Base-by-base conservation (phyloP, 2,329 filamentous ascomycete genomes). In the Chaetomiaceae sp. region DNA sequence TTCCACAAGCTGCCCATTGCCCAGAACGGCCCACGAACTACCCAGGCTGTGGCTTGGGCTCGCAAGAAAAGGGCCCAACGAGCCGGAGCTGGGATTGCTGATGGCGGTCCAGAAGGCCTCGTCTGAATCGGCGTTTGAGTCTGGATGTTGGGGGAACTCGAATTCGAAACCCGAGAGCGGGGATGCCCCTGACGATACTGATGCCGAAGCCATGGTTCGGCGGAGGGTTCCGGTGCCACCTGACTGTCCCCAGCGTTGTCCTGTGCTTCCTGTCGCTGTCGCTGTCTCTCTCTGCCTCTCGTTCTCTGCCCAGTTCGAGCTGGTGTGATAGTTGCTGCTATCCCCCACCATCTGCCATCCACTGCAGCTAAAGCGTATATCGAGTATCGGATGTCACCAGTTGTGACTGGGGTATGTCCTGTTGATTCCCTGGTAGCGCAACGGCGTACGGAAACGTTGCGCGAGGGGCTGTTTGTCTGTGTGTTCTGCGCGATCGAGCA, bases 41-140 rank as follows among this genome's bases (percentile, higher is more conserved):
- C 56, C 56, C 57, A 80, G 62, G 53, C 77, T 79, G 13, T 72
- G 70, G 10, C 71, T 71, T 5, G 78, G 77, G 55, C 77, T 78
- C 21, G 73, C 70, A 16, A 75, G 64, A 53, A 78, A 74, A 1
- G 16, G 16, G 16, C 68, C 71, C 9, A 71, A 65, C 0, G 72
- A 73, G 0, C 65, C 69, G 0, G 70, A 58, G 23, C 61, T 64
- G 50, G 52, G 40, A 40, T 46, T 52, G 42, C 63, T 58, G 42
- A 74, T 62, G 39, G 70, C 69, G 44, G 73, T 68, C 72, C 73
- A 75, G 47, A 71, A 69, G 31, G 59, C 60, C 49, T 75, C 72
- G 35, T 76, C 73, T 4, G 65, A 60, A 20, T 72, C 70, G 54
- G 64, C 64, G 9, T 59, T 62, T 6, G 68, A 66, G 31, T 72